Percentiles rank a stretch among this genome's conserved stretches.
phyloP scores from a whole-genome alignment of 2,329 filamentous ascomycete species.

The Ophioceras dolichostomum region DNA sequence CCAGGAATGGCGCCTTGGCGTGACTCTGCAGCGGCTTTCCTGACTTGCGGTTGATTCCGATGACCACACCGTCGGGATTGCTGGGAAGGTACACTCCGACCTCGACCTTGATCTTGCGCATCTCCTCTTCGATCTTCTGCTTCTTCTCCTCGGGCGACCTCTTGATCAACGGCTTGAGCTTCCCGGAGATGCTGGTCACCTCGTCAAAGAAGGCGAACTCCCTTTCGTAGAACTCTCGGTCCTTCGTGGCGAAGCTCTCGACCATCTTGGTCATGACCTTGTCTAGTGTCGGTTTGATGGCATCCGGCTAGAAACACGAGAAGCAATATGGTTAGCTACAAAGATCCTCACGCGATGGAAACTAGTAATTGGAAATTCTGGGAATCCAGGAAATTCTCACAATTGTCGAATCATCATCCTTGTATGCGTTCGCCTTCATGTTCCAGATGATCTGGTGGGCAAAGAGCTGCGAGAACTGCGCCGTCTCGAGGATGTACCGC shows the following conservation, averaged over 20 bases:
- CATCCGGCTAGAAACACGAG: constrained; percentile 62
- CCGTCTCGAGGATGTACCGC: constrained; percentile 92
- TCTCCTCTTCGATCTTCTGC: constrained; percentile 95
- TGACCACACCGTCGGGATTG: constrained; percentile 93
- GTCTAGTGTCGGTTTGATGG: constrained; percentile 87
- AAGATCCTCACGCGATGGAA: neutral
- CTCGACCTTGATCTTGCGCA: constrained; percentile 94
- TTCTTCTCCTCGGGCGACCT: constrained; percentile 92
- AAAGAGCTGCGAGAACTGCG: constrained; percentile 94
- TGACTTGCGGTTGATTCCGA: constrained; percentile 95
- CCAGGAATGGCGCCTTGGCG: constrained; percentile 98
- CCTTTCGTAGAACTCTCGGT: constrained; percentile 79
- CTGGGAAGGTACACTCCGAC: constrained; percentile 94
- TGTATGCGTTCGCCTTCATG: constrained; percentile 98
- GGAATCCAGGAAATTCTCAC: constrained; percentile 33
- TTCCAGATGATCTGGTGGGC: constrained; percentile 99
- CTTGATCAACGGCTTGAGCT: constrained; percentile 88
- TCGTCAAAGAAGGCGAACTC: constrained; percentile 99
- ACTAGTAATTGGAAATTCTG: neutral
- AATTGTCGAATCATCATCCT: constrained; percentile 84
- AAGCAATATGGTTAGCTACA: constrained; percentile 8
- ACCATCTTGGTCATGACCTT: constrained; percentile 79
- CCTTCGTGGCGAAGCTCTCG: constrained; percentile 63
- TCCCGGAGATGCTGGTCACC: constrained; percentile 90
- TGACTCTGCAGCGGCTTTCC: constrained; percentile 96